phyloP scores from a whole-genome alignment of 139 green algal genomes.

The Spirogloea muscicola region DNA sequence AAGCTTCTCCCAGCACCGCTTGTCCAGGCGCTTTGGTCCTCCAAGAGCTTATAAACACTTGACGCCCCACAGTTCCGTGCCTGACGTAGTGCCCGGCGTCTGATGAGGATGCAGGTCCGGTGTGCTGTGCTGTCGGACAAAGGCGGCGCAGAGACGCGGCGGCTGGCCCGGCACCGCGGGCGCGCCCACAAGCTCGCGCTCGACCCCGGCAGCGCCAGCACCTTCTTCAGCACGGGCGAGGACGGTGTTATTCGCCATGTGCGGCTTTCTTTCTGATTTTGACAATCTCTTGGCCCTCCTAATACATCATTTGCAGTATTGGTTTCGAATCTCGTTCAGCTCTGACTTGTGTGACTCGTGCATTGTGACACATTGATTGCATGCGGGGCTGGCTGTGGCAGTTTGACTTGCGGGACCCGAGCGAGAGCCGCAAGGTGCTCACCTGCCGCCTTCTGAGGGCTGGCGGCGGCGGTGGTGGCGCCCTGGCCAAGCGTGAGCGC shows the following conservation, averaged over 20 bases:
- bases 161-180: conserved; percentile 43
- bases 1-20: background rate
- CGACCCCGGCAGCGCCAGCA: conserved; percentile 32
- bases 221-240: conserved; percentile 57
- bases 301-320: background rate
- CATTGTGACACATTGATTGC: background rate
- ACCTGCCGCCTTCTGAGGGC: background rate
- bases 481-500: background rate
- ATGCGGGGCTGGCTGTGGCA: background rate
- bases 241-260: conserved; percentile 54
- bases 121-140: conserved; percentile 43
- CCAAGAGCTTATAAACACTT: background rate
- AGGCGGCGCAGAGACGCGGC: conserved; percentile 34
- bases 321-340: background rate
- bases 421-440: background rate
- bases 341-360: background rate
- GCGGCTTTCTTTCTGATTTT: conserved; percentile 1
- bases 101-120: conserved; percentile 21
- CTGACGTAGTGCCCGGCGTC: background rate
- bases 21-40: background rate
- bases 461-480: background rate
- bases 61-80: too few relatives aligned
- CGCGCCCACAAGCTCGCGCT: conserved; percentile 58
- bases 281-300: background rate
- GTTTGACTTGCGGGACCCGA: conserved; percentile 2